Evolutionary conservation across 1,284 basidiomycete genomes (phyloP).

Genomic region (Inonotus hispidus): DNA sequence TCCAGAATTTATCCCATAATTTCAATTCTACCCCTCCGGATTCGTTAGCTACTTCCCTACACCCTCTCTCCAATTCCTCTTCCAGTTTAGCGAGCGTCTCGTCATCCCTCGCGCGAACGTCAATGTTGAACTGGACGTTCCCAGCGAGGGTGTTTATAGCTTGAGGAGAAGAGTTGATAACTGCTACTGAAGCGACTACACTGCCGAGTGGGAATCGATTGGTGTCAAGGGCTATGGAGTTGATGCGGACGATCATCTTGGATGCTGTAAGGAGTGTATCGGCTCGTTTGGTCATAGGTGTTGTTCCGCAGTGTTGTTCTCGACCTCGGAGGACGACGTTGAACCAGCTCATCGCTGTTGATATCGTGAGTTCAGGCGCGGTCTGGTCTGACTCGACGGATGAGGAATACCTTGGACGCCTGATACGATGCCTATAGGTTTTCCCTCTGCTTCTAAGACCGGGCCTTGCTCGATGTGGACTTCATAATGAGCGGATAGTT

Average conservation of each 20-base stretch:
- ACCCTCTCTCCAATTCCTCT: conserved; percentile 14
- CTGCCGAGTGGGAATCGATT: neutral
- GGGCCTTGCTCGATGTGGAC: conserved; percentile 27
- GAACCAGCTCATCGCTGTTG: conserved; percentile 24
- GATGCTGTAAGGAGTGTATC: conserved; percentile 26
- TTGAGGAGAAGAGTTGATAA: conserved; percentile 21
- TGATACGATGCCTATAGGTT: conserved; percentile 22
- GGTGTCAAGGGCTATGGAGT: conserved; percentile 14
- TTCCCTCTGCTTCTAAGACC: conserved; percentile 20
- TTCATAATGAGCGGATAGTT: conserved; percentile 25
- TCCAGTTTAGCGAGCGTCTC: conserved; percentile 17
- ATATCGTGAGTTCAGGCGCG: too few relatives aligned
- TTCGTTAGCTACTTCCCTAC: conserved; percentile 11
- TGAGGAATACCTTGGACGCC: conserved; percentile 20
- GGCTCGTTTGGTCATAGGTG: conserved; percentile 22
- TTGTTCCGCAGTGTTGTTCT: conserved; percentile 25
- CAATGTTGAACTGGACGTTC: conserved; percentile 23
- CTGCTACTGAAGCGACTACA: conserved; percentile 20
- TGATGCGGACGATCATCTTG: conserved; percentile 23
- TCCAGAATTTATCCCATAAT: conserved; percentile 21
- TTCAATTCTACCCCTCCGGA: conserved; percentile 12
- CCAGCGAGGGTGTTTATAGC: conserved; percentile 22
- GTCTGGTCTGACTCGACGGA: too few relatives aligned
- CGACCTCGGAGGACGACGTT: conserved; percentile 23
- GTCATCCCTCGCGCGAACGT: conserved; percentile 19